phyloP scores from a whole-genome alignment of 2,329 filamentous ascomycete genomes.

The Colletotrichum truncatum region DNA sequence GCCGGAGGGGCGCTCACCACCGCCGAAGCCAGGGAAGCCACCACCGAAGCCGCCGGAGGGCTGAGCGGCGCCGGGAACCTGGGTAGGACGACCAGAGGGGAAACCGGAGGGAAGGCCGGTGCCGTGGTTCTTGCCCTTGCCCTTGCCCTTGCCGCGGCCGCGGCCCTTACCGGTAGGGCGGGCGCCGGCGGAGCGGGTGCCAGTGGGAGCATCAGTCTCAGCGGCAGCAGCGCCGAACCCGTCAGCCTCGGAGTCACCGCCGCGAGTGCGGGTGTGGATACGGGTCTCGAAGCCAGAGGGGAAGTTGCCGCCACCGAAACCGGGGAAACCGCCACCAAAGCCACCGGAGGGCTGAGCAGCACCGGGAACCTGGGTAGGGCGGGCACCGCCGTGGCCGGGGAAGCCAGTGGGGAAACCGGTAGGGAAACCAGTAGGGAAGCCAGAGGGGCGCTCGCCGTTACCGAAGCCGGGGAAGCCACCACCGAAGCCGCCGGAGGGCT shows the following conservation, averaged over 20 bases:
- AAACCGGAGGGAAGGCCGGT: conserved; percentile 14
- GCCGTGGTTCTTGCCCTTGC: conserved; percentile 20
- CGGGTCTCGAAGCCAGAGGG: conserved; percentile 23
- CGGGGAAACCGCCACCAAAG: conserved; percentile 7
- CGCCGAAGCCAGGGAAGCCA: conserved; percentile 11
- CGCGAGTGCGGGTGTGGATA: conserved; percentile 5
- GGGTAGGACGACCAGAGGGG: conserved; percentile 23
- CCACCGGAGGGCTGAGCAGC: conserved; percentile 22
- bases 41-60: conserved; percentile 18
- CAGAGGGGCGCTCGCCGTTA: neutral
- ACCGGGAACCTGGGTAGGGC: conserved; percentile 18
- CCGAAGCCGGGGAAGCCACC: conserved; percentile 12
- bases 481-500: conserved; percentile 19
- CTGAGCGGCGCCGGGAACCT: conserved; percentile 18
- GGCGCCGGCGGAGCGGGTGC: neutral
- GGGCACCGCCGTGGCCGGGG: conserved; percentile 1
- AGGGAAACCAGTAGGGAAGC: conserved; percentile 14
- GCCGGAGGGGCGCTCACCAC: neutral
- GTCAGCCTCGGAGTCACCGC: neutral
- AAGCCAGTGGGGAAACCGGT: conserved; percentile 14
- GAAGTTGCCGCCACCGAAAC: conserved; percentile 14
- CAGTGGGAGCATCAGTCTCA: conserved; percentile 7
- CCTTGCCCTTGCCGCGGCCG: neutral
- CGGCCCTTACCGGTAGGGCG: conserved; percentile 14
- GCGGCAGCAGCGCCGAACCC: conserved; percentile 1